These are phyloP conservation scores for Tricholoma terreum DNA, from an alignment of 768 basidiomycete genomes.

Conservation along the genomic window DNA sequence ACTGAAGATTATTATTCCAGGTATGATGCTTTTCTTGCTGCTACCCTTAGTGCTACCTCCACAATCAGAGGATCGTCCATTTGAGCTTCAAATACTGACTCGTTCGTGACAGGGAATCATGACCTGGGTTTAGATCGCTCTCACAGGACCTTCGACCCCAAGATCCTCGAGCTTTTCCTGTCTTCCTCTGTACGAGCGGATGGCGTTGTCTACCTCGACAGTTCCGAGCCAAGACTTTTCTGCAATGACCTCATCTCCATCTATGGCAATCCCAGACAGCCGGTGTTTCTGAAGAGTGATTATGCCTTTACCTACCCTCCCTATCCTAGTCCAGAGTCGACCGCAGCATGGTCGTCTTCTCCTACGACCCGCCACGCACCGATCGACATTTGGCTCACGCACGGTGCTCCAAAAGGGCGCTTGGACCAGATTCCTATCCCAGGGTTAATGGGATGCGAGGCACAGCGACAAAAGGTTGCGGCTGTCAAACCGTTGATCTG, in stretches of 20 bases:
- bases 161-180: not conserved
- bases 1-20: not conserved
- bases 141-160: not conserved
- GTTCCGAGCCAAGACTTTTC: not conserved
- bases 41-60: too few relatives aligned
- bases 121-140: not conserved
- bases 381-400: not conserved
- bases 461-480: not conserved
- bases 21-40: not conserved
- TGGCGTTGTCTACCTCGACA: not conserved
- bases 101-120: not conserved
- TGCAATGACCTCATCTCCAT: not conserved
- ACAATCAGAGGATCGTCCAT: too few relatives aligned
- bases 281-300: not conserved
- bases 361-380: not conserved
- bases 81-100: too few relatives aligned
- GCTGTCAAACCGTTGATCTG: not conserved
- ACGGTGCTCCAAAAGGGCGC: not conserved
- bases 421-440: not conserved
- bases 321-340: not conserved
- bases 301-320: not conserved
- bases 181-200: not conserved
- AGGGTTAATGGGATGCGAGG: not conserved
- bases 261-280: not conserved
- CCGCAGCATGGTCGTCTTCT: not conserved